Evolutionary conservation across 495 filamentous ascomycete genomes (phyloP), one percentile per base, ranked within the genome.

Genomic region (Tetracladium marchalianum): DNA sequence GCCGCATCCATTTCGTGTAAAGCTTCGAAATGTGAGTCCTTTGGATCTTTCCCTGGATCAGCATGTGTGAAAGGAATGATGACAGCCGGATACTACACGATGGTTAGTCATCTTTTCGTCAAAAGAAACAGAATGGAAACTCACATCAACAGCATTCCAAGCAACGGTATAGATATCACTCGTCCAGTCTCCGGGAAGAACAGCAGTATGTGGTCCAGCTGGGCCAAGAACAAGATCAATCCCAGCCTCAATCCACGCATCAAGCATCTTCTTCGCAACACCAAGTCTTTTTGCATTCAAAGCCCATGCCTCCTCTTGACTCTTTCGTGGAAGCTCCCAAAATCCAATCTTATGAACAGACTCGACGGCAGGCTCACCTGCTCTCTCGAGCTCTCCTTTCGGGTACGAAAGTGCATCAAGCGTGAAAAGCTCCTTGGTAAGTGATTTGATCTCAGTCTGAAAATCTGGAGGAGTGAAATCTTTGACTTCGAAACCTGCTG

Each of bases 381-480:
- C 49, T 48, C 42, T 53, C 15, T 48, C 57, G 18, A 60, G 50
- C 27, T 64, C 57, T 12, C 50, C 47, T 24, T 42, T 50, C 18
- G 61, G 47, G 46, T 62, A 64, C 31, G 61, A 64, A 15, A 62
- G 46, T 6, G 60, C 61, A 46, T 64, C 61, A 1, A 62, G 42
- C 5, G 59, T 62, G 49, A 64, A 61, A 33, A 64, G 42, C 52
- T 64, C 57, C 43, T 54, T 47, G 9, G 61, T 50, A 18, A 64
- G 41, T 2, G 56, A 51, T 35, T 38, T 7, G 31, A 47, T 47
- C 2, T 47, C 38, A 17, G 43, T 43, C 3, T 3, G 22, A 35
- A 47, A 47, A 35, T 47, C 45, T 3, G 45, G 45, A 8, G 45
- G 44, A 17, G 52, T 31, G 39, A 61, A 54, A 17, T 56, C 55